Base-by-base conservation (phyloP, 2,329 filamentous ascomycete genomes). In the Alternaria longipes region DNA sequence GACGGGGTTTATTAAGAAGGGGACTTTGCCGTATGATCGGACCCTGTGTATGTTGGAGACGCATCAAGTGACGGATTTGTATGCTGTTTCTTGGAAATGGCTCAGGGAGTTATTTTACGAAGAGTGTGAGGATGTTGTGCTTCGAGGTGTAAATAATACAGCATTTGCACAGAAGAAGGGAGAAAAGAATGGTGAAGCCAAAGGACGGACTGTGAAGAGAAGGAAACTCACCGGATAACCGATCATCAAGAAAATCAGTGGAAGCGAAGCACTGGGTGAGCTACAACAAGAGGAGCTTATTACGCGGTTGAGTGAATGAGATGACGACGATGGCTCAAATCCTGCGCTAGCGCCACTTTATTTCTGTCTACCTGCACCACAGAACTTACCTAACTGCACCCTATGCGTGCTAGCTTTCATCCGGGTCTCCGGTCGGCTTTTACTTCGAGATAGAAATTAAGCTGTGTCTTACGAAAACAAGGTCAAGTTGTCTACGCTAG, bases 401-500 rank as follows among this genome's bases (percentile, higher is more conserved):
- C 46, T 8, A 38, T 18, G 16, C 5, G 18, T 24, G 20, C 22
- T 50, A 50, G 32, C 14, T 30, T 4, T 8, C 1, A 8, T 16
- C 24, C 32, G 20, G 14, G 1, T 50, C 20, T 50, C 46, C 20
- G 24, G 22, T 38, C 46, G 30, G 46, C 30, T 50, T 3, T 8
- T 5, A 26, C 1, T 26, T 14, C 5, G 8, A 50, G 46, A 18
- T 50, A 14, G 20, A 34, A 20, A 14, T 49, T 18, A 38, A 36
- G 5, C 1, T 3, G 1, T 8, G 38, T 55, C 34, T 11, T 28
- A 50, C 42, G n/a, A 36, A 11, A 28, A 26, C 20, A 46, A 40
- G 64, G 47, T 64, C 45, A 50, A 42, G 32, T 62, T 66, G 53
- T 60, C 66, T 63, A 60, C 32, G 51, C 55, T 66, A 32, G 63